phyloP scores from a whole-genome alignment of 2,329 filamentous ascomycete species.

The Aurifilum marmelostoma region DNA sequence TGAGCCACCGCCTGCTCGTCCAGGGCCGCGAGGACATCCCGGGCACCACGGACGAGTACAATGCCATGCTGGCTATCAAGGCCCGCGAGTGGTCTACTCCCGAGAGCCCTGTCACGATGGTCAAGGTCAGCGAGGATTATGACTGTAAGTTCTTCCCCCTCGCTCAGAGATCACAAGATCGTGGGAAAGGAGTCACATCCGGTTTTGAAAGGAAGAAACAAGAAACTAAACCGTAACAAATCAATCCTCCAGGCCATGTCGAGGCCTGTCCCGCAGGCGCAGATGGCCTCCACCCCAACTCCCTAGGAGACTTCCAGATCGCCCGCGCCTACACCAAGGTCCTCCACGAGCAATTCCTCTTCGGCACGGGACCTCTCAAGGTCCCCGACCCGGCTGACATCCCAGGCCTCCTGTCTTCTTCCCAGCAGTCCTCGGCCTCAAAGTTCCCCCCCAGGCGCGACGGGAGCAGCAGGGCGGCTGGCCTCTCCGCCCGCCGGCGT shows the following conservation, averaged over 20 bases:
- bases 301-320: slow-evolving; percentile 46
- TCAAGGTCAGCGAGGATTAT: slow-evolving; percentile 39
- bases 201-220: too few species aligned
- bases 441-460: background rate
- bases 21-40: slow-evolving; percentile 34
- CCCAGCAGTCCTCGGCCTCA: background rate
- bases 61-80: slow-evolving; percentile 32
- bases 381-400: slow-evolving; percentile 30
- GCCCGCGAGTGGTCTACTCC: slow-evolving; percentile 35
- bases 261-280: slow-evolving; percentile 37
- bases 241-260: slow-evolving; percentile 28
- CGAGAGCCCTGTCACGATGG: slow-evolving; percentile 39
- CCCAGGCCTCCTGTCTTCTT: background rate
- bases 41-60: slow-evolving; percentile 35
- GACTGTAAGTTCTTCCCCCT: slow-evolving; percentile 31
- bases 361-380: slow-evolving; percentile 33
- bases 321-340: slow-evolving; percentile 43
- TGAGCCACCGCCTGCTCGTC: slow-evolving; percentile 35
- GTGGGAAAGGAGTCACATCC: too few species aligned
- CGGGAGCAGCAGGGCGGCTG: background rate
- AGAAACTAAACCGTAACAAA: background rate
- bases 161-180: too few species aligned
- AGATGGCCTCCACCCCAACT: slow-evolving; percentile 48
- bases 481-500: slow-evolving; percentile 2
- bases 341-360: slow-evolving; percentile 34